phyloP scores from a whole-genome alignment of 2,329 filamentous ascomycete genomes.

The Ophiostoma sp. region DNA sequence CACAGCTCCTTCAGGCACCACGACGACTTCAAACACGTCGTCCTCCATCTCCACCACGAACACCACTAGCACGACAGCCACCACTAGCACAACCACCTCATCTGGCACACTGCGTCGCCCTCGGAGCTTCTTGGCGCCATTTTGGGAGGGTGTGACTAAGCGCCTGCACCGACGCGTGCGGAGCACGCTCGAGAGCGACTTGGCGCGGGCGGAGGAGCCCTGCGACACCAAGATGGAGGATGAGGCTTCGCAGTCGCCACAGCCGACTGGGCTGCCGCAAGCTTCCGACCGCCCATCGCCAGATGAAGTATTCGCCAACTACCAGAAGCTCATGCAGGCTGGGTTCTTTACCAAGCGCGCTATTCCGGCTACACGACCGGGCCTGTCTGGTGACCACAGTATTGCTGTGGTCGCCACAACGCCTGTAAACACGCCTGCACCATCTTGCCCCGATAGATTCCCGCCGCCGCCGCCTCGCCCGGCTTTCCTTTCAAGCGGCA shows the following conservation, averaged over 20 bases:
- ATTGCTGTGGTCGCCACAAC: background rate
- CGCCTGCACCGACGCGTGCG: constrained; percentile 28
- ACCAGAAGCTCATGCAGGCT: constrained; percentile 50
- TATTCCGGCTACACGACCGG: constrained; percentile 52
- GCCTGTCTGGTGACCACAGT: constrained; percentile 28
- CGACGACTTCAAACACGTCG: constrained; percentile 14
- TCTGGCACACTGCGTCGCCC: constrained; percentile 20
- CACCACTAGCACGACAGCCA: constrained; percentile 18
- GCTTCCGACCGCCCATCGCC: constrained; percentile 32
- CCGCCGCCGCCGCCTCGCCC: constrained; percentile 10
- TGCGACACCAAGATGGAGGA: constrained; percentile 8
- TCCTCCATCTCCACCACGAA: constrained; percentile 3
- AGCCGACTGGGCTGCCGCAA: background rate
- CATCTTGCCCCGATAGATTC: background rate
- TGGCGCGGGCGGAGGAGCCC: background rate
- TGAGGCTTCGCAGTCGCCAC: background rate
- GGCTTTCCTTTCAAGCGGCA: background rate
- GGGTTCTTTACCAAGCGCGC: constrained; percentile 56
- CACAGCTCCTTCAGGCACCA: background rate
- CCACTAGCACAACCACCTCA: background rate
- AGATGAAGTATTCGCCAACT: constrained; percentile 52
- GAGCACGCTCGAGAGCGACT: constrained; percentile 12
- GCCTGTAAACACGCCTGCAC: background rate
- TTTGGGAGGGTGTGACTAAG: constrained; percentile 34
- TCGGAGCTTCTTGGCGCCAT: constrained; percentile 31